Conservation (phyloP, 768 basidiomycete species). For the Royoungia palumana region DNA sequence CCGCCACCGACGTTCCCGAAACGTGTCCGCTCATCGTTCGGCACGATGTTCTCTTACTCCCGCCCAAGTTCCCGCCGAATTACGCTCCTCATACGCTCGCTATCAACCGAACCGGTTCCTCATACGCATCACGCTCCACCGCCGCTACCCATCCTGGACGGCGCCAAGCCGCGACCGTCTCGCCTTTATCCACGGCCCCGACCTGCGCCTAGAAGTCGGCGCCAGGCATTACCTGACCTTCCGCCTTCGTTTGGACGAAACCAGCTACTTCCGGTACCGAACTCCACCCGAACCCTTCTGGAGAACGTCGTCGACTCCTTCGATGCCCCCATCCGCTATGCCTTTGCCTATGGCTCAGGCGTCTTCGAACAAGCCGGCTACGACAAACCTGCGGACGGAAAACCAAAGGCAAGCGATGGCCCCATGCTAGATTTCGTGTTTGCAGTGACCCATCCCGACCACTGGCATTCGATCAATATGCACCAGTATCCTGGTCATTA, state of each 20-base stretch:
- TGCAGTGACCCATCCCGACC: conserved; percentile 87
- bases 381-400: conserved; percentile 23
- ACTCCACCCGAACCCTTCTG: conserved; percentile 74
- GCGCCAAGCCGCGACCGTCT: conserved; percentile 29
- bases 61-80: conserved; percentile 13
- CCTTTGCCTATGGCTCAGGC: conserved; percentile 95
- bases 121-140: conserved; percentile 28
- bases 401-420: conserved; percentile 31
- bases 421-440: conserved; percentile 98
- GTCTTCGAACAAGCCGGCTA: conserved; percentile 94
- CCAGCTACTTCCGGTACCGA: conserved; percentile 75
- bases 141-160: conserved; percentile 29
- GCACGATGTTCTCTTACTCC: conserved; percentile 24
- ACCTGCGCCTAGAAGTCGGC: conserved; percentile 23
- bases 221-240: conserved; percentile 46
- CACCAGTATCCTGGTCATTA: conserved; percentile 90
- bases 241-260: conserved; percentile 77
- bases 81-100: conserved; percentile 16
- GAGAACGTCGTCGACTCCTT: conserved; percentile 79
- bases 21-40: conserved; percentile 10
- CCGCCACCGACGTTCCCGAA: conserved; percentile 6
- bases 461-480: conserved; percentile 97
- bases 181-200: conserved; percentile 45
- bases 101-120: conserved; percentile 28
- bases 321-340: conserved; percentile 91